Evolutionary conservation across 352 stramenopile species (phyloP).

Genomic region (Pythium periplocum): DNA sequence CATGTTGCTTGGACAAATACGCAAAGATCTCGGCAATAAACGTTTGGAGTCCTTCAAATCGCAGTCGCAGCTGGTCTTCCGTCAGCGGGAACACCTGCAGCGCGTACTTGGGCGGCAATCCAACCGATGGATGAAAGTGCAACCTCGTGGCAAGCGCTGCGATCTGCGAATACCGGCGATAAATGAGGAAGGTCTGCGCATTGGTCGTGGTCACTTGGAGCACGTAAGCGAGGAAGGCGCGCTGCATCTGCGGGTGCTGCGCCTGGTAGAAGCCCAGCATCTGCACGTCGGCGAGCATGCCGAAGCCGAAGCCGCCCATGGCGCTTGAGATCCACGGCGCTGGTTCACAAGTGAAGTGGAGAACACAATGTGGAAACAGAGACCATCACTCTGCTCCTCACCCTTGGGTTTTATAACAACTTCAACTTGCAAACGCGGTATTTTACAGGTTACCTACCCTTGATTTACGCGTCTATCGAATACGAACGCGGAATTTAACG

Average conservation of each 20-base stretch:
- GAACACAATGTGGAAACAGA: background rate
- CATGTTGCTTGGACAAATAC: slow-evolving; percentile 36
- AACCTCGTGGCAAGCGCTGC: slow-evolving; percentile 50
- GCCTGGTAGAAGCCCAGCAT: slow-evolving; percentile 81
- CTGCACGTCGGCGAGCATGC: slow-evolving; percentile 59
- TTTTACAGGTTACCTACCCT: too few relatives aligned
- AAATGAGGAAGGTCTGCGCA: slow-evolving; percentile 54
- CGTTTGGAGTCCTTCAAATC: slow-evolving; percentile 54
- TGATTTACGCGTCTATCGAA: too few relatives aligned
- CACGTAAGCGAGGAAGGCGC: slow-evolving; percentile 69
- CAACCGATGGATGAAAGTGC: slow-evolving; percentile 63
- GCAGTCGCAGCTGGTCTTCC: slow-evolving; percentile 51
- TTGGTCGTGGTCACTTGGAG: slow-evolving; percentile 49
- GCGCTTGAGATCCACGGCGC: too few relatives aligned
- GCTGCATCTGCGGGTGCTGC: slow-evolving; percentile 35
- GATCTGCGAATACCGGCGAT: slow-evolving; percentile 77
- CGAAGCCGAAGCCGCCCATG: slow-evolving; percentile 53
- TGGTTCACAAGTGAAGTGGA: too few relatives aligned
- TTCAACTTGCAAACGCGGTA: too few relatives aligned
- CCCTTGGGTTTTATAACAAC: too few relatives aligned
- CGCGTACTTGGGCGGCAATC: slow-evolving; percentile 74
- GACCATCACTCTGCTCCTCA: slow-evolving; percentile 6
- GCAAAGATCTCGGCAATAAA: slow-evolving; percentile 52
- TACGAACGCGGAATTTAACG: too few relatives aligned
- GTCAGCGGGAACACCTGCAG: slow-evolving; percentile 73